These are phyloP conservation scores for Flaveria brownii DNA, from an alignment of 129 eudicot genomes.

Conservation along the genomic window DNA sequence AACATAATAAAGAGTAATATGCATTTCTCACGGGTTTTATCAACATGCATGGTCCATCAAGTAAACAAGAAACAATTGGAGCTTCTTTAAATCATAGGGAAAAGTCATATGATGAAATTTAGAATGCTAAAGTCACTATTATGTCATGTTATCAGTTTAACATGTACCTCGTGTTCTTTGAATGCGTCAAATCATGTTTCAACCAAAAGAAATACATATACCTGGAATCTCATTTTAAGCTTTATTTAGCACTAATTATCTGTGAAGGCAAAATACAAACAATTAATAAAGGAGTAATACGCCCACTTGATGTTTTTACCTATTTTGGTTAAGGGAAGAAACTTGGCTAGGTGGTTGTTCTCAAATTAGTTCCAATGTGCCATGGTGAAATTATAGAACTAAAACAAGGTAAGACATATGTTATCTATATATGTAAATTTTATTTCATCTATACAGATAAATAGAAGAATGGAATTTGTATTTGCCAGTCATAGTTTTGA, in stretches of 20 bases:
- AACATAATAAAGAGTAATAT: slow-evolving; percentile 1
- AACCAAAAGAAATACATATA: slow-evolving; percentile 1
- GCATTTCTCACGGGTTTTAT: background rate
- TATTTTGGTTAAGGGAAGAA: slow-evolving; percentile 8
- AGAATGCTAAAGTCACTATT: background rate
- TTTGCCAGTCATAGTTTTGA: slow-evolving; percentile 99
- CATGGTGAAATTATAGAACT: background rate
- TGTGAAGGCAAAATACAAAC: background rate
- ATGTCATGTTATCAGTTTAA: background rate
- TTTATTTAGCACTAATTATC: background rate
- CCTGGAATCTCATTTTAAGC: background rate
- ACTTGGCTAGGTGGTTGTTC: slow-evolving; percentile 11
- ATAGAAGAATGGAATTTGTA: slow-evolving; percentile 94
- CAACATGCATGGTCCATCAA: background rate
- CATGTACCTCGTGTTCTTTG: background rate
- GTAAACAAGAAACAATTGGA: slow-evolving; percentile 4
- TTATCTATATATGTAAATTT: background rate
- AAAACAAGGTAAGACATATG: slow-evolving; percentile 4
- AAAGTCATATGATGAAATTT: background rate
- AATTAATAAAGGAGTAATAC: background rate
- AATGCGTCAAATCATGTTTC: background rate
- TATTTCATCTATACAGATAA: slow-evolving; percentile 62
- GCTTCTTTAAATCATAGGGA: no score
- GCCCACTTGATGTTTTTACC: background rate
- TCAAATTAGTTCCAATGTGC: background rate